Evolutionary conservation across 805 yeast species (phyloP), one percentile per base, ranked within the genome.

Genomic region (Ogataea minuta): DNA sequence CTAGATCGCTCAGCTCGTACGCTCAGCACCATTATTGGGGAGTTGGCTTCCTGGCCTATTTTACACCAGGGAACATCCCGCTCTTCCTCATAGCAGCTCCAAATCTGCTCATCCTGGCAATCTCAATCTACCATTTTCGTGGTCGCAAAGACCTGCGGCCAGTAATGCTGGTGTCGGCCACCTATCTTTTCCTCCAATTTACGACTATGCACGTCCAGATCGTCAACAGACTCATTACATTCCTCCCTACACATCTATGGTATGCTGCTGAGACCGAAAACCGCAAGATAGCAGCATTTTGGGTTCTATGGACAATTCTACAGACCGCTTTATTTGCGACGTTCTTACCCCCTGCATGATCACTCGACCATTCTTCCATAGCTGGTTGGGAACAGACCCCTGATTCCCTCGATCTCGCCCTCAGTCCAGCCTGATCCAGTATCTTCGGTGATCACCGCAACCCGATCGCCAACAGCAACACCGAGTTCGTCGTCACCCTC

Each of bases 341-440:
- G n/a, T 90, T 86, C 56, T 67, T 90, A 29, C 98, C 97, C 2
- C 98, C 98, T 4, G 98, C 98, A n/a, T 88, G 59, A 58, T 31
- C 32, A 39, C 6, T 43, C 44, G 43, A 46, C 33, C 36, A 49
- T 25, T 47, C 63, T 65, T 36, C 79, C 81, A 59, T 90, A 90
- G 45, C 84, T 70, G 0, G 93, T 80, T 5, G 98, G 98, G 61
- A 86, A 81, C 39, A 84, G 57, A 1, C 95, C 95, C 13, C 64
- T 67, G 6, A 45, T 48, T 0, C 91, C 93, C 46, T 77, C 68
- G 6, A 83, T 43, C 56, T 85, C 91, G 9, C 97, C 98, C 50
- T 81, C 84, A 2, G 97, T 90, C 99, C 99, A 93, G 0, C 99
- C 99, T 27, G 74, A 74, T 8, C 88, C 90, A 49, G 83, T 85